Percentiles rank a stretch among this genome's conserved stretches.
Conservation (phyloP, 176 grass and related monocot species). For the Thalia dealbata region DNA sequence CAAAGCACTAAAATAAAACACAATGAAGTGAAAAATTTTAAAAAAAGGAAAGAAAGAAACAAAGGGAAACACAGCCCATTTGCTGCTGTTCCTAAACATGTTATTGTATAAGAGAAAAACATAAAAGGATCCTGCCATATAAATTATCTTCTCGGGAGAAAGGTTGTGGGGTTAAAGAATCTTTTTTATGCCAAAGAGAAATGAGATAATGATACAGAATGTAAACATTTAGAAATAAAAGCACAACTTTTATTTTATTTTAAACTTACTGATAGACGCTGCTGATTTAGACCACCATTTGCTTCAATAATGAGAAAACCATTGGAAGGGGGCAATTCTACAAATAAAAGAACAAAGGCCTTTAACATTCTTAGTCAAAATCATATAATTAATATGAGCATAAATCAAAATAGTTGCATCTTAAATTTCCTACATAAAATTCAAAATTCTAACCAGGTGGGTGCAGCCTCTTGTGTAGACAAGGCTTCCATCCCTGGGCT, state of each 20-base stretch:
- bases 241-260: neutral
- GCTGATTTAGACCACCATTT: constrained; percentile 95
- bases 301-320: constrained; percentile 88
- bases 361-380: neutral
- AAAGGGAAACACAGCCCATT: no score
- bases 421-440: neutral
- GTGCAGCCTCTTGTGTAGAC: constrained; percentile 30
- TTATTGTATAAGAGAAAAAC: no score
- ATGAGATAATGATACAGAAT: neutral
- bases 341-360: neutral
- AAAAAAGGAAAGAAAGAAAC: no score
- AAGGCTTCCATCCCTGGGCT: constrained; percentile 56
- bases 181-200: neutral
- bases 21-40: no score
- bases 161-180: no score
- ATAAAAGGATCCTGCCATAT: no score
- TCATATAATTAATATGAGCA: no score
- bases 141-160: no score
- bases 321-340: constrained; percentile 72
- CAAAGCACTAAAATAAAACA: no score
- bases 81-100: no score
- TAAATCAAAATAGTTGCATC: neutral
- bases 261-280: constrained; percentile 82
- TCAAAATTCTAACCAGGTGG: constrained; percentile 45
- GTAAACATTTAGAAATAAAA: neutral